phyloP scores from a whole-genome alignment of 2,329 filamentous ascomycete species.

The Trichoderma afroharzianum region DNA sequence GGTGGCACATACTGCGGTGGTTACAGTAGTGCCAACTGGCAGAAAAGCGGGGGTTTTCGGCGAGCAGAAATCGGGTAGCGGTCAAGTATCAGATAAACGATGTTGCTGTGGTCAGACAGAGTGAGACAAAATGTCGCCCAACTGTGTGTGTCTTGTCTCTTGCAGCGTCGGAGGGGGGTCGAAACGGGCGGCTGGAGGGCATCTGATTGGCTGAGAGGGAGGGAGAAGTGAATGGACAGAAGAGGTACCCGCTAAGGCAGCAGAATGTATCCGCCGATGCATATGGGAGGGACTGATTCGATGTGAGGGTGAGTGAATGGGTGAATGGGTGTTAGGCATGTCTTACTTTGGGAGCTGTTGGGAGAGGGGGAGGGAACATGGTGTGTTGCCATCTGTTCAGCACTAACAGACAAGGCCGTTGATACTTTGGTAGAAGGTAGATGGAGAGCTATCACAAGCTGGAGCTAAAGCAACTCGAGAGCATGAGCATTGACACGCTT shows the following conservation, averaged over 20 bases:
- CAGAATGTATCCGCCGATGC: neutral
- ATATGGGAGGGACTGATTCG: neutral
- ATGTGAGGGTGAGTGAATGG: neutral
- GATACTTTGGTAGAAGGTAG: too few relatives aligned
- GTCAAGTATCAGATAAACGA: neutral
- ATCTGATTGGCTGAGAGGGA: neutral
- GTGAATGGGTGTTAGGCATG: neutral
- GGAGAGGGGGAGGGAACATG: neutral
- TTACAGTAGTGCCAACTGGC: constrained; percentile 15
- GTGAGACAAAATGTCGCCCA: constrained; percentile 4
- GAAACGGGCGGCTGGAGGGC: neutral
- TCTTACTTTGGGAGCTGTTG: neutral
- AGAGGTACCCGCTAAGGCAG: neutral
- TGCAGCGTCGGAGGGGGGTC: neutral
- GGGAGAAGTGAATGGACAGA: neutral
- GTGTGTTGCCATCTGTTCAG: neutral
- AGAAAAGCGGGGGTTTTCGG: neutral
- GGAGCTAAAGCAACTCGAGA: neutral
- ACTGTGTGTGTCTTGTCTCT: neutral
- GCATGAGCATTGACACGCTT: constrained; percentile 1
- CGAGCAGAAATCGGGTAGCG: neutral
- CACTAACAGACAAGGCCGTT: neutral
- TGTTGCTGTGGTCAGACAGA: neutral
- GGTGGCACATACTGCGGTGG: neutral
- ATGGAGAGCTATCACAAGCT: neutral